Evolutionary conservation across 2,329 filamentous ascomycete genomes (phyloP).

Genomic region (Diplodia corticola): DNA sequence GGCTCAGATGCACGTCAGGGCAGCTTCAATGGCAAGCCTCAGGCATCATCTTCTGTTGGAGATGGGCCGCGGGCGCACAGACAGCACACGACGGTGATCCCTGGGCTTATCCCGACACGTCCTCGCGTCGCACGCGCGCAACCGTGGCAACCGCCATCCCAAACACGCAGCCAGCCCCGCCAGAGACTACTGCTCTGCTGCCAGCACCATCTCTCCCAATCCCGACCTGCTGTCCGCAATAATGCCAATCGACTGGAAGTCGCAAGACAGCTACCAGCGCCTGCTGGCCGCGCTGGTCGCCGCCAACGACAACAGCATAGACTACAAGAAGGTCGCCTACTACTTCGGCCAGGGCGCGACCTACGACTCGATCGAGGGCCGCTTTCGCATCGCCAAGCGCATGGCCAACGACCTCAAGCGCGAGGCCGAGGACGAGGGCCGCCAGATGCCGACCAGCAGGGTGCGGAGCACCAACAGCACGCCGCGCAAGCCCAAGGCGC

Average conservation of each 20-base stretch:
- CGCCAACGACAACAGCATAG: slow-evolving; percentile 37
- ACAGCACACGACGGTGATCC: background rate
- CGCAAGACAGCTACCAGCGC: slow-evolving; percentile 39
- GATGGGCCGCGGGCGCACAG: background rate
- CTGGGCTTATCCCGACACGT: slow-evolving; percentile 6
- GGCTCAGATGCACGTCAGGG: no score
- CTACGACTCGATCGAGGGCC: slow-evolving; percentile 51
- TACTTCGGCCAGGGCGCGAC: slow-evolving; percentile 50
- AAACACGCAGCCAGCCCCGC: background rate
- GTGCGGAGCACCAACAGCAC: slow-evolving; percentile 16
- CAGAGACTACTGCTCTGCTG: no score
- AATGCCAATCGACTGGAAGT: slow-evolving; percentile 42
- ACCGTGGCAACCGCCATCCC: background rate
- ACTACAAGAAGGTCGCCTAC: slow-evolving; percentile 46
- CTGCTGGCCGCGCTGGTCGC: slow-evolving; percentile 45
- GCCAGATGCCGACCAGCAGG: slow-evolving; percentile 23
- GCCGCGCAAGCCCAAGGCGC: slow-evolving; percentile 27
- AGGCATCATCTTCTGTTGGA: background rate
- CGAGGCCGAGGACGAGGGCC: slow-evolving; percentile 27
- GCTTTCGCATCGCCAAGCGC: slow-evolving; percentile 49
- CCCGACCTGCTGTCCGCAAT: slow-evolving; percentile 25
- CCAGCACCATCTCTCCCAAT: background rate
- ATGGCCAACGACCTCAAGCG: slow-evolving; percentile 39
- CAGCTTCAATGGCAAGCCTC: background rate
- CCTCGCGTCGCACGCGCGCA: slow-evolving; percentile 7